Evolutionary conservation across 768 basidiomycete species (phyloP), one percentile per base, ranked within the genome.

Genomic region (Boletus pseudo-olivaceus): DNA sequence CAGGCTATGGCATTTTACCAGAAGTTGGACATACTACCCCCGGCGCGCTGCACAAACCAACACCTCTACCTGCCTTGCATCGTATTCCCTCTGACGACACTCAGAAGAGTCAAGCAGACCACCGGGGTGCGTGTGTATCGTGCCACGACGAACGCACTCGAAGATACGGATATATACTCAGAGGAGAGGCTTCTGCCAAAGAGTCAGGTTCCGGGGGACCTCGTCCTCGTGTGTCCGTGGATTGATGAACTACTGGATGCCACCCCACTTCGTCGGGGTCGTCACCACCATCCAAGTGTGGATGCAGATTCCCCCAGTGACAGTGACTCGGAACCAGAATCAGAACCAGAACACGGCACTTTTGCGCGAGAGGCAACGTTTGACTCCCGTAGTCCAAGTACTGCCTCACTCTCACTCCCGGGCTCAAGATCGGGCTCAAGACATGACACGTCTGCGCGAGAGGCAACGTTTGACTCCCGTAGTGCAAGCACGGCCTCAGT

Each of bases 181-280:
- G 47, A 48, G n/a, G 52, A 51, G 10, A 60, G 23, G 27, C 5
- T 55, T 2, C 15, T 27, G 12, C 19, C 14, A 2, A 30, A 26
- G 9, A 5, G 0, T 11, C 61, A 40, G 17, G 17, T 8, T 12
- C 26, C 50, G 9, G 29, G 47, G 19, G 48, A 55, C 6, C 19
- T 64, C 0, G 30, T 62, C 32, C 63, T 65, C 15, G 60, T 47
- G 5, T 64, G 54, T 29, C 60, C 57, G 7, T 64, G 63, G 63
- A 55, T 64, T 7, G 23, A 55, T 37, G 63, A 60, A 20, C 37
- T 64, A 0, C 53, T 57, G 2, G 55, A 32, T 1, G 19, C 23
- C 0, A 11, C 14, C 9, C 37, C 51, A 4, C 14, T 4, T 34
- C 26, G 10, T 40, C 27, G 23, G 3, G 9, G 23, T n/a, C 23